Evolutionary conservation across 164 flowering plant species (phyloP).

Genomic region (Aristolochia contorta): DNA sequence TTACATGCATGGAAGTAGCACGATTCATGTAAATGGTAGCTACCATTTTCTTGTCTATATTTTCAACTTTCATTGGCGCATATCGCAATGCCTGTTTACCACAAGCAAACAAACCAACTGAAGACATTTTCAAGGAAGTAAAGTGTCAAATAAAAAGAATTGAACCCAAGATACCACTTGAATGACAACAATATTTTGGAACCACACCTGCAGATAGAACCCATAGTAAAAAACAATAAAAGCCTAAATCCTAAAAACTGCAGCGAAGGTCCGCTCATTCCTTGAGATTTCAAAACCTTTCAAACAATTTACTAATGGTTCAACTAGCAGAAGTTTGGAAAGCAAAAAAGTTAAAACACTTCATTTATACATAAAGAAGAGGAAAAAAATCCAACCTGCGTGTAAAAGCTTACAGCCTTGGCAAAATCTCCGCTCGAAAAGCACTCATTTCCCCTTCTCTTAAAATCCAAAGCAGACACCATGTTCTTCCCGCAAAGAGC

Average conservation of each 20-base stretch:
- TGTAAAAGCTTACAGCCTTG: conserved; percentile 47
- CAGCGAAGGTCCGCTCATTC: not conserved
- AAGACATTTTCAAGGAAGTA: not conserved
- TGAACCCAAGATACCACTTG: not conserved
- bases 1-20: conserved; percentile 61
- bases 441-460: conserved; percentile 55
- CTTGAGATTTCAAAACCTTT: not conserved
- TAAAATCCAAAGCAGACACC: conserved; percentile 49
- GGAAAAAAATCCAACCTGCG: conserved; percentile 31
- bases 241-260: not conserved
- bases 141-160: not conserved
- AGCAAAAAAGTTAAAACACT: not conserved
- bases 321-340: not conserved
- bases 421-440: conserved; percentile 46
- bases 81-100: conserved; percentile 54
- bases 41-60: conserved; percentile 40
- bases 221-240: not conserved
- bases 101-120: not conserved
- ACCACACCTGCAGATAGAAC: not conserved
- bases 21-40: conserved; percentile 57
- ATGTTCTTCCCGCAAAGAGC: conserved; percentile 45
- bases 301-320: not conserved
- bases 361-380: not conserved
- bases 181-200: not conserved
- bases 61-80: conserved; percentile 49